These are phyloP conservation scores for Jaapia argillacea DNA, from an alignment of 768 basidiomycete species.

Conservation along the genomic window DNA sequence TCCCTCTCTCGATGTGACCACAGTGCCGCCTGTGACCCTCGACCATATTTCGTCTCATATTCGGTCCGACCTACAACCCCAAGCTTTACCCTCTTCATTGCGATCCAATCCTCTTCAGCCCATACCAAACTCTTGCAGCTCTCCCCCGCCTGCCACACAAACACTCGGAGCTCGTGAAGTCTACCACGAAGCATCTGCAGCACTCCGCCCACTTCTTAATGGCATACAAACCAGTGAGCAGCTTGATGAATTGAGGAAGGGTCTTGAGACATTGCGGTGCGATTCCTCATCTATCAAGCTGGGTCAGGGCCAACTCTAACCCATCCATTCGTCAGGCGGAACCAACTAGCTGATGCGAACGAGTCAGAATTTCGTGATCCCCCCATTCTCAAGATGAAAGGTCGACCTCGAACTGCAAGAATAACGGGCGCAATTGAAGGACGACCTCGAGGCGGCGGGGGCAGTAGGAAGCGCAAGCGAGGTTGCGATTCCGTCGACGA, in stretches of 20 bases:
- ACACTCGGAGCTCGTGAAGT: conserved; percentile 15
- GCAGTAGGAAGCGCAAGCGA: neutral
- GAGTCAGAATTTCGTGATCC: neutral
- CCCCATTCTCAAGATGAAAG: neutral
- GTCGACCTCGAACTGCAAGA: neutral
- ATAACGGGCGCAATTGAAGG: neutral
- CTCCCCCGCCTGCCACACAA: conserved; percentile 11
- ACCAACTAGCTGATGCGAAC: neutral
- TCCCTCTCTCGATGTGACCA: neutral
- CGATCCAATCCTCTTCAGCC: conserved; percentile 9
- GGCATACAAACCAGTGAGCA: neutral
- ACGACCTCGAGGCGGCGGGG: neutral
- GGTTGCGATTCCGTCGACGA: neutral
- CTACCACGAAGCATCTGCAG: conserved; percentile 15
- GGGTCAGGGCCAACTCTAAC: neutral
- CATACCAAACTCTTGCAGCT: conserved; percentile 3
- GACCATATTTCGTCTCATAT: neutral
- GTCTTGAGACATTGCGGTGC: neutral
- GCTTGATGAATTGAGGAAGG: neutral
- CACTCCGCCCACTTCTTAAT: conserved; percentile 11
- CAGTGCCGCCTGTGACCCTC: neutral
- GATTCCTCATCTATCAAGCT: neutral
- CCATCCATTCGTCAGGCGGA: neutral
- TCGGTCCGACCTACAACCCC: neutral
- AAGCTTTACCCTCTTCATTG: neutral